phyloP scores from a whole-genome alignment of 306 rosid genomes.

The Leucaena leucocephala region DNA sequence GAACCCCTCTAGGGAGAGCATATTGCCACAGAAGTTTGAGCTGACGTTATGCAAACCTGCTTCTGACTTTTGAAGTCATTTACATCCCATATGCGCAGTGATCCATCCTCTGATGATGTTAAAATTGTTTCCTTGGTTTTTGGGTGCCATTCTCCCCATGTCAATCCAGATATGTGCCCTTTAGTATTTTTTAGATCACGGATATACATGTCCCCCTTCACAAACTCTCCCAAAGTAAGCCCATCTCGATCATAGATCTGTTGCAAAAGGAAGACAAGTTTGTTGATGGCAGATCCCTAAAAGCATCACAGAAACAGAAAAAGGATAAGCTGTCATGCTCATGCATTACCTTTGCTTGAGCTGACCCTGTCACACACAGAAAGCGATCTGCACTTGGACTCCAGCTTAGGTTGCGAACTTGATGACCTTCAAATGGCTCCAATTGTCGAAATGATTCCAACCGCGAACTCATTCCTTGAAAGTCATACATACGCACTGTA shows the following conservation, averaged over 20 bases:
- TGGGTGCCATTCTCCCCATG: slow-evolving; percentile 97
- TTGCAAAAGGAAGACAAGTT: slow-evolving; percentile 12
- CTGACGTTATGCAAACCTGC: slow-evolving; percentile 55
- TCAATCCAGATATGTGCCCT: slow-evolving; percentile 94
- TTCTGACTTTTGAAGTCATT: slow-evolving; percentile 94
- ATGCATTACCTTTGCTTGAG: slow-evolving; percentile 76
- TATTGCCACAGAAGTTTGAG: slow-evolving; percentile 16
- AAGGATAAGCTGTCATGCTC: background rate
- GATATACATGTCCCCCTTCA: slow-evolving; percentile 96
- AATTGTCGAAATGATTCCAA: slow-evolving; percentile 85
- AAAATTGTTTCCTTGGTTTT: slow-evolving; percentile 78
- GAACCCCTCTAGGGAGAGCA: slow-evolving; percentile 10
- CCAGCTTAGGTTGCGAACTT: slow-evolving; percentile 90
- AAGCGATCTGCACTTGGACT: slow-evolving; percentile 92
- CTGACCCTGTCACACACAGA: slow-evolving; percentile 91
- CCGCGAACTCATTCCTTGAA: slow-evolving; percentile 93
- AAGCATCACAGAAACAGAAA: slow-evolving; percentile 10
- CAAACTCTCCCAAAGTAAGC: slow-evolving; percentile 88
- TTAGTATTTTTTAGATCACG: slow-evolving; percentile 95
- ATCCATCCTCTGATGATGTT: slow-evolving; percentile 97
- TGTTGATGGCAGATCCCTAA: background rate
- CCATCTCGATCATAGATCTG: slow-evolving; percentile 99
- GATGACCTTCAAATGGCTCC: slow-evolving; percentile 96
- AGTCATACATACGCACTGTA: slow-evolving; percentile 81
- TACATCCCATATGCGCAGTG: slow-evolving; percentile 94